Conservation (phyloP, 805 yeast genomes). For the Schwanniomyces vanrijiae region DNA sequence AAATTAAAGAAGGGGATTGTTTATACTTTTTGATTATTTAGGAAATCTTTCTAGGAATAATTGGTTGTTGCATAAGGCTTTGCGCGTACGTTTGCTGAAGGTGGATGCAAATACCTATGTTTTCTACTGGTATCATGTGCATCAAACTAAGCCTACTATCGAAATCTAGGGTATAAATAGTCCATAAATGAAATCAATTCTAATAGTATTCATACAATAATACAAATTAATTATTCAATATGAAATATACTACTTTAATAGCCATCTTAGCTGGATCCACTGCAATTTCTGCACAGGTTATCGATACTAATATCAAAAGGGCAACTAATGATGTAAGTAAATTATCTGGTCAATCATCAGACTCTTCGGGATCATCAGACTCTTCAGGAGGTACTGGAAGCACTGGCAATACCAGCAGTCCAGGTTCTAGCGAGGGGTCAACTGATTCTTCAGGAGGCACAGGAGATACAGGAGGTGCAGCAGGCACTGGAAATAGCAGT, state of each 20-base stretch:
- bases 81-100: not conserved
- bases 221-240: not conserved
- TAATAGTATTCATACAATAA: not conserved
- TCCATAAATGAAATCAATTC: too few relatives aligned
- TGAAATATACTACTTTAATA: not conserved
- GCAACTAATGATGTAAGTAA: not conserved
- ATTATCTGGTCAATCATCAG: not conserved
- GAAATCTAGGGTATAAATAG: not conserved
- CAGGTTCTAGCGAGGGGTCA: too few relatives aligned
- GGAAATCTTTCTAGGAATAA: not conserved
- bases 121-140: not conserved
- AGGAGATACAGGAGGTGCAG: conserved; percentile 1
- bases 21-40: not conserved
- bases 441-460: too few relatives aligned
- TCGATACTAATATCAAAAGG: not conserved
- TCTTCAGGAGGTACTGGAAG: not conserved
- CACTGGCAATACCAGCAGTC: not conserved
- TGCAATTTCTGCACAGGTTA: conserved; percentile 3
- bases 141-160: not conserved
- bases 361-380: not conserved
- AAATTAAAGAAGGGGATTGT: not conserved
- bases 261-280: conserved; percentile 1
- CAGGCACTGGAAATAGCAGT: not conserved
- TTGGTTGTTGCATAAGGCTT: not conserved
- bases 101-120: not conserved